Evolutionary conservation across 2,329 filamentous ascomycete species (phyloP).

Genomic region (Colletotrichum endophyticum): DNA sequence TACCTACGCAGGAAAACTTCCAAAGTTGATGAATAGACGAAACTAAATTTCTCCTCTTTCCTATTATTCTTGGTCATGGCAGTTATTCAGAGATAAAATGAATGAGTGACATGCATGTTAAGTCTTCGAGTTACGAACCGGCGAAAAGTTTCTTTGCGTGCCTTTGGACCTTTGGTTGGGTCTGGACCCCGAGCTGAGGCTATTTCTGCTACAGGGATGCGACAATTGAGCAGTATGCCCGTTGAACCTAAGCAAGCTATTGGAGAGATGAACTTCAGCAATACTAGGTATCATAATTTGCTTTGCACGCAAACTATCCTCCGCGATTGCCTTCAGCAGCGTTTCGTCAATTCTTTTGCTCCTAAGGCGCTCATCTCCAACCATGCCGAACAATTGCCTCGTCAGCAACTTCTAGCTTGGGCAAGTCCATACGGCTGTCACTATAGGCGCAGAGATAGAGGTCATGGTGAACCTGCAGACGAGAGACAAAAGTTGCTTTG

Average conservation of each 20-base stretch:
- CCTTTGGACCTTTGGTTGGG: too few species aligned
- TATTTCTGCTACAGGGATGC: too few species aligned
- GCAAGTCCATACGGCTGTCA: background rate
- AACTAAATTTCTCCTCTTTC: too few species aligned
- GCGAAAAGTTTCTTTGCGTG: too few species aligned
- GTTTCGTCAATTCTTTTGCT: background rate
- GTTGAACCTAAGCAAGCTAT: constrained; percentile 31
- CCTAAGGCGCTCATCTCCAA: background rate
- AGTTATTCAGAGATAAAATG: too few species aligned
- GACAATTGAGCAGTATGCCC: too few species aligned
- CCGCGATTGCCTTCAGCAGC: constrained; percentile 33
- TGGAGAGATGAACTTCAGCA: constrained; percentile 41
- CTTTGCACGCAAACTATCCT: constrained; percentile 39
- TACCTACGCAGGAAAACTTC: too few species aligned
- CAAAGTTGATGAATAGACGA: too few species aligned
- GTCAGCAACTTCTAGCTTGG: background rate
- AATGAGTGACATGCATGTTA: too few species aligned
- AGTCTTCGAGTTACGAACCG: too few species aligned
- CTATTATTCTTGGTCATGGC: too few species aligned
- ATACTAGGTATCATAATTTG: constrained; percentile 55
- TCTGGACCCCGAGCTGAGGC: too few species aligned
- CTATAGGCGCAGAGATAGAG: background rate
- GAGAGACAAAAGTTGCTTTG: background rate
- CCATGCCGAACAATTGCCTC: background rate
- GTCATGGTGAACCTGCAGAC: background rate